Evolutionary conservation across 2,329 filamentous ascomycete species (phyloP).

Genomic region (Emydomyces testavorans): DNA sequence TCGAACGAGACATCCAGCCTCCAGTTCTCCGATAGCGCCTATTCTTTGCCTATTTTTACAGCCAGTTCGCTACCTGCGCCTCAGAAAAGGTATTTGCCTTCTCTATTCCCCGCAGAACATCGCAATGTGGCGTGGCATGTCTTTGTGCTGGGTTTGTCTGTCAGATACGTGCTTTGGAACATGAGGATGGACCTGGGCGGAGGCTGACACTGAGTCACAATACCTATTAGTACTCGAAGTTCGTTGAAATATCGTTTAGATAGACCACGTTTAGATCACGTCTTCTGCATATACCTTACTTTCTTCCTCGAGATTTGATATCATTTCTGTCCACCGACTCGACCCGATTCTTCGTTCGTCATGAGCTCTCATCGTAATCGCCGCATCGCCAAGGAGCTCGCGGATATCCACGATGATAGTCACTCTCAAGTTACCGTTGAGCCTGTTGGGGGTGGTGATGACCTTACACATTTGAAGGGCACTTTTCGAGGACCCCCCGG

Average conservation of each 20-base stretch:
- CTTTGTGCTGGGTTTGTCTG: background rate
- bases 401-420: slow-evolving; percentile 48
- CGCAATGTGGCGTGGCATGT: background rate
- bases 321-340: background rate
- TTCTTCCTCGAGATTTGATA: background rate
- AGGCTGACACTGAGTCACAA: background rate
- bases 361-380: slow-evolving; percentile 49
- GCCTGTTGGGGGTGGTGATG: slow-evolving; percentile 49
- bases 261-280: background rate
- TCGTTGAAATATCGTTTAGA: background rate
- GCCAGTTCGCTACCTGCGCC: background rate
- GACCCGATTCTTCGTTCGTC: background rate
- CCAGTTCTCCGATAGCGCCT: background rate
- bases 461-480: slow-evolving; percentile 72
- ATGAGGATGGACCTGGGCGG: background rate
- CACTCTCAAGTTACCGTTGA: slow-evolving; percentile 65
- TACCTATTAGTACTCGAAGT: background rate
- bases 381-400: slow-evolving; percentile 42
- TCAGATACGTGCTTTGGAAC: background rate
- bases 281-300: background rate
- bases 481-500: slow-evolving; percentile 78
- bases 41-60: background rate
- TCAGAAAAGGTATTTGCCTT: background rate
- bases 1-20: background rate
- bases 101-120: background rate